Conservation (phyloP, 2,329 filamentous ascomycete genomes). For the Stachybotrys chartarum region DNA sequence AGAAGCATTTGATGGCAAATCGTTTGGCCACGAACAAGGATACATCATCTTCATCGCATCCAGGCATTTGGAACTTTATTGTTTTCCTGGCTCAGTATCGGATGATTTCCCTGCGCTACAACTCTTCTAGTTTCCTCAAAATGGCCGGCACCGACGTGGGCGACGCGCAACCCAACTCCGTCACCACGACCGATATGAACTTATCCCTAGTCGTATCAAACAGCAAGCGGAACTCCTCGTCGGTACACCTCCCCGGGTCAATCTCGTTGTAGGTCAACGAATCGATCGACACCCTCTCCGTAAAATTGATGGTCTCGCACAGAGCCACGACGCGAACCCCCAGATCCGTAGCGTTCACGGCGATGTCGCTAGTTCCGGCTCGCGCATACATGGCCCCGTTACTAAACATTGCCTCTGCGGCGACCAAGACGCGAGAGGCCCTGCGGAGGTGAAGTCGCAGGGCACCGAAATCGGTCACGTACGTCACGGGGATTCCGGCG, state of each 20-base stretch:
- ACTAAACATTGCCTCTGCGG: slow-evolving; percentile 90
- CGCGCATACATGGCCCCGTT: slow-evolving; percentile 88
- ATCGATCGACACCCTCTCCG: slow-evolving; percentile 75
- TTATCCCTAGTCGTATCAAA: slow-evolving; percentile 89
- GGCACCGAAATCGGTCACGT: slow-evolving; percentile 69
- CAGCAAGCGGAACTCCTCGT: slow-evolving; percentile 56
- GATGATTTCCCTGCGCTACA: slow-evolving; percentile 24
- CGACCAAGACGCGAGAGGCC: slow-evolving; percentile 69
- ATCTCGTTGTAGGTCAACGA: slow-evolving; percentile 94
- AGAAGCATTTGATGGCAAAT: too few relatives aligned
- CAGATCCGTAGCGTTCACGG: slow-evolving; percentile 70
- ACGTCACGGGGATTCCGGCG: slow-evolving; percentile 69
- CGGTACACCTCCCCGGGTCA: slow-evolving; percentile 60
- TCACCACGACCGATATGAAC: slow-evolving; percentile 82
- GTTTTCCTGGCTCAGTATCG: neutral
- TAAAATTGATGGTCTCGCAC: slow-evolving; percentile 94
- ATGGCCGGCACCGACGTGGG: slow-evolving; percentile 73
- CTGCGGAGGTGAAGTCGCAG: slow-evolving; percentile 64
- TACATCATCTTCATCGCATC: neutral
- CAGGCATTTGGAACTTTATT: neutral
- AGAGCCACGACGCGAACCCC: slow-evolving; percentile 80
- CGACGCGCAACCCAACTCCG: slow-evolving; percentile 81
- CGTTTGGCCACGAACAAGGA: neutral
- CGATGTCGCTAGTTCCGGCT: slow-evolving; percentile 79
- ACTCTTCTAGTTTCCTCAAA: slow-evolving; percentile 50